Conservation (phyloP, 352 stramenopile species). For the Phytophthora citrophthora region DNA sequence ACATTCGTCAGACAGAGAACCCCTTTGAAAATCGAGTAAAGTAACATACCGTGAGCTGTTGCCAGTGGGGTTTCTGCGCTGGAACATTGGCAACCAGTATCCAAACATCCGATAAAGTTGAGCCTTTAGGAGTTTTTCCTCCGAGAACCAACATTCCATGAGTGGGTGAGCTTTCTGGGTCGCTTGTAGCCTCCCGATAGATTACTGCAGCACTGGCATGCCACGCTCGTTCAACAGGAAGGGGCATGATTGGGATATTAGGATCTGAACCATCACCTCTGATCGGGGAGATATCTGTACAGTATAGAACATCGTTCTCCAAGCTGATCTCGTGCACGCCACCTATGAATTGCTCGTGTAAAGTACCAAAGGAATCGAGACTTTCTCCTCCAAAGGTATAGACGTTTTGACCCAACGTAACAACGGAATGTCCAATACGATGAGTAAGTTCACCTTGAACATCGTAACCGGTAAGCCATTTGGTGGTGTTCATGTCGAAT, state of each 20-base stretch:
- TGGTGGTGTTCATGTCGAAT: conserved; percentile 57
- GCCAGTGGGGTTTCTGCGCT: conserved; percentile 38
- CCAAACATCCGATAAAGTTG: conserved; percentile 56
- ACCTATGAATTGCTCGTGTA: conserved; percentile 20
- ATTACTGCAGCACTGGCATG: conserved; percentile 43
- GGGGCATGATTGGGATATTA: conserved; percentile 6
- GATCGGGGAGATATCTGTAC: conserved; percentile 34
- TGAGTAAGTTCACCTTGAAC: conserved; percentile 55
- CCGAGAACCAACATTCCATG: conserved; percentile 58
- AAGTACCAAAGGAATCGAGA: conserved; percentile 14
- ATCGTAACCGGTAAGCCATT: conserved; percentile 68
- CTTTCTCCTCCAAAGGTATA: conserved; percentile 70
- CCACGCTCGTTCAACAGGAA: conserved; percentile 46
- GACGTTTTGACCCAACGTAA: conserved; percentile 43
- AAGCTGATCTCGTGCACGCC: conserved; percentile 57
- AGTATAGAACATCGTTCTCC: conserved; percentile 47
- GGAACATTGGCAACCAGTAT: conserved; percentile 37
- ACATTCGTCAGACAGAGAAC: too few relatives aligned
- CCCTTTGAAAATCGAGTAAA: neutral
- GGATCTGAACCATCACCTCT: conserved; percentile 17
- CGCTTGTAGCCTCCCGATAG: conserved; percentile 16
- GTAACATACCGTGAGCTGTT: conserved; percentile 41
- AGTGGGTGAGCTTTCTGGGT: conserved; percentile 11
- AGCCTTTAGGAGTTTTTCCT: conserved; percentile 42
- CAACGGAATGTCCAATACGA: conserved; percentile 58